Evolutionary conservation across 2,329 filamentous ascomycete species (phyloP).

Genomic region (Arthrobotrys iridis): DNA sequence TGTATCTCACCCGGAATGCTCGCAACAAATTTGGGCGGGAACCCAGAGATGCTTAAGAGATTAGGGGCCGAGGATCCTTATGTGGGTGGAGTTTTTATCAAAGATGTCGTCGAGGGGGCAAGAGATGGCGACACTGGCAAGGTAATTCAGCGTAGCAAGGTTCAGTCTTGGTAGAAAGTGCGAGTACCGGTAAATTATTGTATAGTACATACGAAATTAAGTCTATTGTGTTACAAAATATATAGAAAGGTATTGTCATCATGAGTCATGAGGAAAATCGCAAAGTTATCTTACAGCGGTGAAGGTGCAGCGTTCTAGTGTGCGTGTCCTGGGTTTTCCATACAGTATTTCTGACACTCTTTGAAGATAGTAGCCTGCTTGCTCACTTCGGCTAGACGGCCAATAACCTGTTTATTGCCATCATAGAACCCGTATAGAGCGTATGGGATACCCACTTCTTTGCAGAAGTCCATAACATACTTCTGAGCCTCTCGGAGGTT

Average conservation of each 20-base stretch:
- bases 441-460: constrained; percentile 84
- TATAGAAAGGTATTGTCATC: constrained; percentile 13
- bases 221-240: neutral
- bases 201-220: neutral
- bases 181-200: neutral
- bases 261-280: constrained; percentile 1
- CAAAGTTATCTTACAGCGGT: constrained; percentile 23
- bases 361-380: constrained; percentile 80
- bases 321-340: constrained; percentile 39
- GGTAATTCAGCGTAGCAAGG: constrained; percentile 59
- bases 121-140: constrained; percentile 63
- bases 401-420: constrained; percentile 82
- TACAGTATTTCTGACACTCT: constrained; percentile 71
- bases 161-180: constrained; percentile 60
- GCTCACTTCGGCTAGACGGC: constrained; percentile 78
- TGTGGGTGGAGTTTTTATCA: constrained; percentile 62
- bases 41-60: constrained; percentile 55
- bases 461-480: constrained; percentile 81
- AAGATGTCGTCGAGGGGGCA: constrained; percentile 62
- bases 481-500: constrained; percentile 80
- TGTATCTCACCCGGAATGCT: constrained; percentile 65
- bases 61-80: constrained; percentile 60
- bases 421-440: constrained; percentile 85
- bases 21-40: constrained; percentile 64
- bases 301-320: constrained; percentile 8